A percentile compares a stretch with the other conserved stretches of the same genome.
phyloP scores from a whole-genome alignment of 2,329 filamentous ascomycete species.

The Pseudogymnoascus sp. region DNA sequence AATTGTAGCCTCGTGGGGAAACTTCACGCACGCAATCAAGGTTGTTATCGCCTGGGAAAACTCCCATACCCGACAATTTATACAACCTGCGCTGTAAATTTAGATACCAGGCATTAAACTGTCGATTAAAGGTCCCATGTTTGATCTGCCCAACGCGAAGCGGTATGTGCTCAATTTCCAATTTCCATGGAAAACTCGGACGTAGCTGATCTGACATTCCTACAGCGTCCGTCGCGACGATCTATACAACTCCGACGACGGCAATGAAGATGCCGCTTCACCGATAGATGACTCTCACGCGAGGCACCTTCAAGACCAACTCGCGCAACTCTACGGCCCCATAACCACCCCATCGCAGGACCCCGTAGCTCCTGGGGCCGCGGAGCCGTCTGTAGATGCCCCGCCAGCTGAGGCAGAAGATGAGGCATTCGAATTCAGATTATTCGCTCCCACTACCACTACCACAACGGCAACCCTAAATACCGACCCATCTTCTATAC shows the following conservation, averaged over 20 bases:
- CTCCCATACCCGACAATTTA: neutral
- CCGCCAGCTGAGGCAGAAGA: conserved; percentile 24
- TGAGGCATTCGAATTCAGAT: conserved; percentile 46
- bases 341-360: conserved; percentile 4
- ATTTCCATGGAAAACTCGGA: conserved; percentile 8
- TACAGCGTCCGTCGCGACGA: conserved; percentile 49
- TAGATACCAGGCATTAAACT: neutral
- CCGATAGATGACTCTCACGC: conserved; percentile 25
- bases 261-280: conserved; percentile 28
- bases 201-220: conserved; percentile 1
- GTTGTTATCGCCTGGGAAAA: neutral
- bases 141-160: conserved; percentile 45
- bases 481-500: neutral
- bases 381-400: conserved; percentile 16
- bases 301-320: conserved; percentile 15
- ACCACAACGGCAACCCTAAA: neutral
- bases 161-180: conserved; percentile 31
- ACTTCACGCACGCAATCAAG: neutral
- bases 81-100: neutral
- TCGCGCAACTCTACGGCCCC: conserved; percentile 21
- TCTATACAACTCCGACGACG: conserved; percentile 29
- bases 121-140: conserved; percentile 32
- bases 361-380: conserved; percentile 12
- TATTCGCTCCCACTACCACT: conserved; percentile 39
- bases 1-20: conserved; percentile 3